Evolutionary conservation across 208 protist genomes (phyloP).

Genomic region (Trichomonas vaginalis): DNA sequence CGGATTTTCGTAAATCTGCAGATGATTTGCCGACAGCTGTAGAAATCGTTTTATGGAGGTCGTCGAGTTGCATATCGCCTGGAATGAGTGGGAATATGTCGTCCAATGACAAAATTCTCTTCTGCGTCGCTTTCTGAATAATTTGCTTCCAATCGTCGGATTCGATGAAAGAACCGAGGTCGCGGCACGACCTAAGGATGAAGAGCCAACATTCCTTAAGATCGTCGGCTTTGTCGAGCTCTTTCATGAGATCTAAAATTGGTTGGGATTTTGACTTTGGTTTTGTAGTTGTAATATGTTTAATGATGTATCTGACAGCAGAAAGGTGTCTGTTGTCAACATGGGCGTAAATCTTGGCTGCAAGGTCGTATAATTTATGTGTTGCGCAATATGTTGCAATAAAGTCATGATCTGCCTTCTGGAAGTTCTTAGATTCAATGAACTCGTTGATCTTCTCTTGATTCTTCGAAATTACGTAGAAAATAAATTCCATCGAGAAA

Average conservation of each 20-base stretch:
- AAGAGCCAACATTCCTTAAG: not conserved
- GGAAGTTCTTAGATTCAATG: not conserved
- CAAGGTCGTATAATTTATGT: not conserved
- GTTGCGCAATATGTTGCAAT: not conserved
- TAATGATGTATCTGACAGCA: not conserved
- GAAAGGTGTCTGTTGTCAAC: not conserved
- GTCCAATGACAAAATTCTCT: not conserved
- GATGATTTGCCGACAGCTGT: not conserved
- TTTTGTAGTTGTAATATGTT: not conserved
- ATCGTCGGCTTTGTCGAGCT: not conserved
- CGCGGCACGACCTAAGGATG: not conserved
- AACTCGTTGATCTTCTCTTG: not conserved
- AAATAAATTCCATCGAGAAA: not conserved
- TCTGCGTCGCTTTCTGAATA: not conserved
- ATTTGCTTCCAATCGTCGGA: not conserved
- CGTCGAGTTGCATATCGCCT: not conserved
- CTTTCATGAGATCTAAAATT: not conserved
- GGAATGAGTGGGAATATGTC: not conserved
- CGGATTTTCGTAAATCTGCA: not conserved
- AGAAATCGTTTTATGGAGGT: not conserved
- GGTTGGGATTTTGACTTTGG: not conserved
- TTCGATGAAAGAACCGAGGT: not conserved
- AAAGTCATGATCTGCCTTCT: not conserved
- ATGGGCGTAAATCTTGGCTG: not conserved
- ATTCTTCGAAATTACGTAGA: not conserved